Percentiles rank a stretch among this genome's conserved stretches.
These are phyloP conservation scores for Coemansia sp. DNA, from an alignment of 192 early-diverging fungal genomes.

Conservation along the genomic window DNA sequence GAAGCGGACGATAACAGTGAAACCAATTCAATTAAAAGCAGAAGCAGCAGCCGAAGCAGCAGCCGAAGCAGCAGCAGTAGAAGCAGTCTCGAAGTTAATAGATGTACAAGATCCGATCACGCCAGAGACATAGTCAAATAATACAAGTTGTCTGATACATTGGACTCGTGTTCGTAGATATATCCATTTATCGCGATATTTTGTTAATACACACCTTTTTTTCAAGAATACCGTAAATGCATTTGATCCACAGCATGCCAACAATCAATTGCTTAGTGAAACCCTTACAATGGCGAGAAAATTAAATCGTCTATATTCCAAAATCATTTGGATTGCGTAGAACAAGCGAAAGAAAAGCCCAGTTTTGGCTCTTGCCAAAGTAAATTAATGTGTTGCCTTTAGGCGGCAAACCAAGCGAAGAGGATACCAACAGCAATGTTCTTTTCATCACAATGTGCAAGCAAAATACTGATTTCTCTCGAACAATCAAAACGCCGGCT, in stretches of 20 bases:
- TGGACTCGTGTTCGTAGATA: too few species aligned
- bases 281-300: too few species aligned
- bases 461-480: not conserved
- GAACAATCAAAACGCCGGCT: not conserved
- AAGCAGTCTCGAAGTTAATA: not conserved
- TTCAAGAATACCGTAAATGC: too few species aligned
- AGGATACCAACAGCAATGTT: not conserved
- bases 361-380: not conserved
- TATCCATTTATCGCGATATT: too few species aligned
- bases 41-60: not conserved
- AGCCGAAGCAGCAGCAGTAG: not conserved
- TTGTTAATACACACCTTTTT: too few species aligned
- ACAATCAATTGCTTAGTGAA: too few species aligned
- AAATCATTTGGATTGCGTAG: too few species aligned
- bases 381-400: not conserved
- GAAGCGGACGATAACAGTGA: not conserved
- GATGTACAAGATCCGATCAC: not conserved
- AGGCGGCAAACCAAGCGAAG: not conserved
- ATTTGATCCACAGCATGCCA: too few species aligned
- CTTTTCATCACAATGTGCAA: not conserved
- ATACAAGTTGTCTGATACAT: too few species aligned
- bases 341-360: too few species aligned
- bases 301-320: too few species aligned
- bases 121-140: not conserved
- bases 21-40: not conserved